Conservation (phyloP, 768 basidiomycete species). For the Cytidiella melzeri region DNA sequence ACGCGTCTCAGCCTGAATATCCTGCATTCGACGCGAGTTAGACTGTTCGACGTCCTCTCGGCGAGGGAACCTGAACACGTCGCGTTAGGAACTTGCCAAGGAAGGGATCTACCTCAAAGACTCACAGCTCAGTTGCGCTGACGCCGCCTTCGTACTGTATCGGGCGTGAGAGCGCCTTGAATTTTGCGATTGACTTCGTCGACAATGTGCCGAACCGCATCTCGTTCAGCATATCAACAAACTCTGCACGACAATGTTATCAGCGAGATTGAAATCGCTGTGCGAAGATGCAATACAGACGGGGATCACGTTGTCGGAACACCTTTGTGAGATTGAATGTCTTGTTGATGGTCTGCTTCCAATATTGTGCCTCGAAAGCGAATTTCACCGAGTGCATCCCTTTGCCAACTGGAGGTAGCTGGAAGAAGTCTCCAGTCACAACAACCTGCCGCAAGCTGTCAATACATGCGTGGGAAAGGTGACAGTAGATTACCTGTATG, state of each 20-base stretch:
- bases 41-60: constrained; percentile 89
- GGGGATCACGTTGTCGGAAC: constrained; percentile 89
- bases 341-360: constrained; percentile 67
- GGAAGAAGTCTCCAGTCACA: constrained; percentile 97
- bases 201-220: constrained; percentile 88
- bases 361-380: constrained; percentile 83
- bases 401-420: constrained; percentile 88
- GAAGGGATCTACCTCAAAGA: constrained; percentile 4
- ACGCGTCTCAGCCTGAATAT: constrained; percentile 47
- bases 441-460: constrained; percentile 76
- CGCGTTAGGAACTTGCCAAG: not conserved
- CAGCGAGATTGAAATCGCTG: not conserved
- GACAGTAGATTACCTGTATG: constrained; percentile 86
- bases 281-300: constrained; percentile 34
- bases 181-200: constrained; percentile 57
- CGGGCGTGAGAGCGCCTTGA: constrained; percentile 62
- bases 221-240: constrained; percentile 95
- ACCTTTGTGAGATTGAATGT: constrained; percentile 94
- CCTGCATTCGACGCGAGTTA: constrained; percentile 63
- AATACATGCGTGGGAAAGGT: not conserved
- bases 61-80: constrained; percentile 67
- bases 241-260: constrained; percentile 42
- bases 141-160: constrained; percentile 76
- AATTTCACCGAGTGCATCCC: constrained; percentile 59
- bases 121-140: constrained; percentile 86